Conservation (phyloP, 2,329 filamentous ascomycete species). For the Fusarium proliferatum region DNA sequence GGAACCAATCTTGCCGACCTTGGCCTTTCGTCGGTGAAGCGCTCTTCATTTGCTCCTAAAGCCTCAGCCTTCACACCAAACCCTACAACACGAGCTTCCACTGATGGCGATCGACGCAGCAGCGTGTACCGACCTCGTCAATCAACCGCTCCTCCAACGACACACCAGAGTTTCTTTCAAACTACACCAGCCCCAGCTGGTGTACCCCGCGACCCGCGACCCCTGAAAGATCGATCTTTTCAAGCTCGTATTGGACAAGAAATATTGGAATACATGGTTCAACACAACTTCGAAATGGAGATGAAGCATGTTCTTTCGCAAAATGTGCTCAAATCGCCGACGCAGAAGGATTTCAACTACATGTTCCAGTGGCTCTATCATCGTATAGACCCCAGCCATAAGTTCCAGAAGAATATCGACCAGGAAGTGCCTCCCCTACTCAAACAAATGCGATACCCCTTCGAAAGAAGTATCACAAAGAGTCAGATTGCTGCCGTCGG, state of each 20-base stretch:
- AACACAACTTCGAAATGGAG: constrained; percentile 97
- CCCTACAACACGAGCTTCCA: constrained; percentile 55
- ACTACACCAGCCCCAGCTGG: constrained; percentile 84
- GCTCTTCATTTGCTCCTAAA: constrained; percentile 83
- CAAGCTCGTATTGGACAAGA: constrained; percentile 88
- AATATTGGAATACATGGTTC: constrained; percentile 88
- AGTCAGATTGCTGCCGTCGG: constrained; percentile 95
- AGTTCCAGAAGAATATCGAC: constrained; percentile 94
- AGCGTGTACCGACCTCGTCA: constrained; percentile 82
- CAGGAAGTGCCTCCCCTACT: constrained; percentile 92
- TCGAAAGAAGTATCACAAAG: constrained; percentile 95
- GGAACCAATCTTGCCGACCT: constrained; percentile 82
- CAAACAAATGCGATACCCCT: constrained; percentile 94
- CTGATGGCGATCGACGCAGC: constrained; percentile 73
- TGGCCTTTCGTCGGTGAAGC: constrained; percentile 85
- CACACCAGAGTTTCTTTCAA: constrained; percentile 94
- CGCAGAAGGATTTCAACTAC: constrained; percentile 96
- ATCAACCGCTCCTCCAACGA: constrained; percentile 73
- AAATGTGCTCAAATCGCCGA: constrained; percentile 92
- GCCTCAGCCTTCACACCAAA: constrained; percentile 69
- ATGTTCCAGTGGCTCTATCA: constrained; percentile 99
- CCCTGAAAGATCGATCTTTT: constrained; percentile 82
- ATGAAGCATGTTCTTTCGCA: constrained; percentile 94
- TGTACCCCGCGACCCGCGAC: constrained; percentile 86
- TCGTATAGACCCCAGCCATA: constrained; percentile 92